Evolutionary conservation across 257 asterid genomes (phyloP).

Genomic region (Fraxinus pennsylvanica): DNA sequence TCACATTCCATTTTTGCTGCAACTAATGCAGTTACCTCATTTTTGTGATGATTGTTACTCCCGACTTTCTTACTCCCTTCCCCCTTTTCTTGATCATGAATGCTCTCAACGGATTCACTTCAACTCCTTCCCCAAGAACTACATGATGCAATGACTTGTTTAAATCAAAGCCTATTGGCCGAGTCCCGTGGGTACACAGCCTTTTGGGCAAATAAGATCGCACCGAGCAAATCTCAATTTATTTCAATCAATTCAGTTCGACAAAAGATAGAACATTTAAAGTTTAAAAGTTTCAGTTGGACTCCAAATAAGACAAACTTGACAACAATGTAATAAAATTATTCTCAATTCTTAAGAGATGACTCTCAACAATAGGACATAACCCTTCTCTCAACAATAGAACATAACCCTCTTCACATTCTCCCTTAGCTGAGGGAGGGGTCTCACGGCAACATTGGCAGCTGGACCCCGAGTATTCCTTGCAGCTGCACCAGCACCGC

Average conservation of each 20-base stretch:
- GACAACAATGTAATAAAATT: neutral
- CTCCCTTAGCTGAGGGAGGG: slow-evolving; percentile 88
- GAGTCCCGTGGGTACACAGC: neutral
- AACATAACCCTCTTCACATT: slow-evolving; percentile 92
- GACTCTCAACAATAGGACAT: slow-evolving; percentile 76
- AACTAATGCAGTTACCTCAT: neutral
- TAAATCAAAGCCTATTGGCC: neutral
- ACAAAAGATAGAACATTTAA: neutral
- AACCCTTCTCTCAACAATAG: slow-evolving; percentile 66
- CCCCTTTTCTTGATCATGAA: neutral
- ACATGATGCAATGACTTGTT: too few relatives aligned
- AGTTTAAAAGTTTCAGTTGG: too few relatives aligned
- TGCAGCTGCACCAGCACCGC: slow-evolving; percentile 49
- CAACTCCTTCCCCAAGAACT: too few relatives aligned
- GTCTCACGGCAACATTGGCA: slow-evolving; percentile 65
- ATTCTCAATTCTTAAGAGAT: neutral
- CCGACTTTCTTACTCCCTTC: neutral
- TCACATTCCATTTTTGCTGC: neutral
- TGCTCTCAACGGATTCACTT: neutral
- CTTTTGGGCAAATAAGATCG: neutral
- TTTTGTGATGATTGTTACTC: neutral
- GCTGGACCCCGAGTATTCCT: slow-evolving; percentile 62
- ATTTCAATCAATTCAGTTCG: neutral
- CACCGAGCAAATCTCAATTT: neutral
- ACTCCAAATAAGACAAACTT: neutral